Conservation (phyloP, 2,329 filamentous ascomycete genomes). For the Mollisiaceae sp. region DNA sequence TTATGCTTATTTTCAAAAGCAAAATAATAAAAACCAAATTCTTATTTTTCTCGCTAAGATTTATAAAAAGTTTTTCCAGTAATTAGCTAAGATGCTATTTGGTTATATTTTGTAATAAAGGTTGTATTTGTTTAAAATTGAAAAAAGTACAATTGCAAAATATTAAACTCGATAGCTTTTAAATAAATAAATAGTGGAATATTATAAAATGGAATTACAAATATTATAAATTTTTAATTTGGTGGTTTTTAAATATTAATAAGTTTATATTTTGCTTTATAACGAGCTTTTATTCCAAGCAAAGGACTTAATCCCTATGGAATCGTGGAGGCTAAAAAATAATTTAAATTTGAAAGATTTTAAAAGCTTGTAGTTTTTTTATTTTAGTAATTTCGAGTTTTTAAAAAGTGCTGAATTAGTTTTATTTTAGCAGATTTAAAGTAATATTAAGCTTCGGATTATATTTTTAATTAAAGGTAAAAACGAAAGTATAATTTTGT, state of each 20-base stretch:
- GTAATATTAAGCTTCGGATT: too few relatives aligned
- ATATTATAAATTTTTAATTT: slow-evolving; percentile 23
- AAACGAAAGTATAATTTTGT: slow-evolving; percentile 20
- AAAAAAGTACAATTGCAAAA: slow-evolving; percentile 17
- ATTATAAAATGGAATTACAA: slow-evolving; percentile 19
- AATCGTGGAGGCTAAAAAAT: too few relatives aligned
- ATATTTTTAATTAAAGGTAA: slow-evolving; percentile 8
- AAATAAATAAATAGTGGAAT: slow-evolving; percentile 21
- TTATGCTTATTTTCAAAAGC: slow-evolving; percentile 22
- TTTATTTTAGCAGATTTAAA: too few relatives aligned
- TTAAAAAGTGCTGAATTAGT: too few relatives aligned
- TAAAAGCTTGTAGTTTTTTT: too few relatives aligned
- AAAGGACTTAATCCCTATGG: too few relatives aligned
- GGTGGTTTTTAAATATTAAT: slow-evolving; percentile 23
- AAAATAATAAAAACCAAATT: slow-evolving; percentile 28
- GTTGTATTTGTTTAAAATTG: slow-evolving; percentile 23
- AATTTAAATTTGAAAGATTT: too few relatives aligned
- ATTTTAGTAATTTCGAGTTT: too few relatives aligned
- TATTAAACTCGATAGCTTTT: slow-evolving; percentile 23
- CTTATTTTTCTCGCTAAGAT: slow-evolving; percentile 22
- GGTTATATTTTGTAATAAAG: slow-evolving; percentile 26
- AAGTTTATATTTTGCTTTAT: slow-evolving; percentile 21
- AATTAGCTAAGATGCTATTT: slow-evolving; percentile 25
- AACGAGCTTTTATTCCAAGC: too few relatives aligned
- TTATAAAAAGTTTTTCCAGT: slow-evolving; percentile 25